Evolutionary conservation across 148 eudicot species (phyloP).

Genomic region (Fagopyrum tataricum): DNA sequence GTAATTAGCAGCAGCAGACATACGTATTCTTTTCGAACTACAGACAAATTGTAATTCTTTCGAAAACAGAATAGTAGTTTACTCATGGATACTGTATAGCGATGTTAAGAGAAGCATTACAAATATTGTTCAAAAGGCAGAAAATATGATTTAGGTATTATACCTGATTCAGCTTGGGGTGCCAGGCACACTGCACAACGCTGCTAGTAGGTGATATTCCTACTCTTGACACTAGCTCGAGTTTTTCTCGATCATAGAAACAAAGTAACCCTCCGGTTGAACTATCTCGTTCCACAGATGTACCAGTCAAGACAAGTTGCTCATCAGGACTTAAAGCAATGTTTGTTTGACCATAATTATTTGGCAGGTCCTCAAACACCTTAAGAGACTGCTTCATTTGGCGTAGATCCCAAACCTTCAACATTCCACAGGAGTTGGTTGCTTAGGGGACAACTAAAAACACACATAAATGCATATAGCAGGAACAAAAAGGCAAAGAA

Average conservation of each 20-base stretch:
- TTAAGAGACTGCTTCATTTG: conserved; percentile 65
- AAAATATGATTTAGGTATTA: not conserved
- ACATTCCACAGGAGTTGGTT: not conserved
- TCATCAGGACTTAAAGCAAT: conserved; percentile 82
- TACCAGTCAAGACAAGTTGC: conserved; percentile 82
- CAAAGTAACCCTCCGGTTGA: conserved; percentile 78
- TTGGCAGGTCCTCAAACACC: conserved; percentile 82
- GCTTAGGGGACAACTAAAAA: not conserved
- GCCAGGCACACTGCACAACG: conserved; percentile 98
- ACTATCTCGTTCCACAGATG: conserved; percentile 86
- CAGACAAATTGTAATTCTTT: not conserved
- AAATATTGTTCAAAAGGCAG: not conserved
- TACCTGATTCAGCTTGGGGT: conserved; percentile 95
- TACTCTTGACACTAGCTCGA: conserved; percentile 76
- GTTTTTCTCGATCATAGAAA: conserved; percentile 68
- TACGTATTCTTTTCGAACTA: not conserved
- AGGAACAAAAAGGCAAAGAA: not conserved
- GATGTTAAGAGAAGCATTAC: not conserved
- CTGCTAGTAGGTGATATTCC: conserved; percentile 84
- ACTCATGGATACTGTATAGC: not conserved
- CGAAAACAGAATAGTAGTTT: not conserved
- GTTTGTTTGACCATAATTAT: conserved; percentile 90
- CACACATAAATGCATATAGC: not conserved
- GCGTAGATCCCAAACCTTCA: conserved; percentile 94
- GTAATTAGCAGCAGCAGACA: not conserved